Evolutionary conservation across 768 basidiomycete genomes (phyloP), one percentile per base, ranked within the genome.

Genomic region (Sarcodon aspratus): DNA sequence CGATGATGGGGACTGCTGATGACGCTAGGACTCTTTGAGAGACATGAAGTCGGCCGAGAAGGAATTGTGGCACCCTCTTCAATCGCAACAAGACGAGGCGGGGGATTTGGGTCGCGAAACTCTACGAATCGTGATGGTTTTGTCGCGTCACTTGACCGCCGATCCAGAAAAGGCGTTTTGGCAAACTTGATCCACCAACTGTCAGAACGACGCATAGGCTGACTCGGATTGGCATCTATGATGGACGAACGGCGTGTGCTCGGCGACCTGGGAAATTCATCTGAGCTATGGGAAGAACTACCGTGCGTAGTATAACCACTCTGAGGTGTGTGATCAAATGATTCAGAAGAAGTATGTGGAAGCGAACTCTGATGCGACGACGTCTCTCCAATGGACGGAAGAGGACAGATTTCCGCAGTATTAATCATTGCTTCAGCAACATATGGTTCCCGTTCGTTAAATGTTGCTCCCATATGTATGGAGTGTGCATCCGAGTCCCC

Each of bases 151-250:
- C 72, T 78, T 9, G 64, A 51, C 21, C 71, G 69, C 36, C 79
- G 73, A 53, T 85, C 84, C 27, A 84, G 69, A 45, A 86, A 68
- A 33, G 78, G 74, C 13, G 79, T 75, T 48, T 75, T 76, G 11
- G 84, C 69, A 57, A 93, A 80, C 3, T 84, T 79, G 8, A 72
- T 64, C 82, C 88, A 93, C 85, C 88, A 89, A 9, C 73, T 79
- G 59, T 86, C 78, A 37, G 77, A 81, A 7, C 86, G 72, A 40
- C 76, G 75, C 43, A 88, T 69, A 1, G 75, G 69, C 38, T 69
- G 69, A 18, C 63, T 67, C 33, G 67, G 67, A 53, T 64, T 52
- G 38, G 71, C 64, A 56, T 69, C 68, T 44, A 75, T 61, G 52
- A 74, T 65, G 11, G 73, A 73, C 1, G 72, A 69, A 12, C 68